Evolutionary conservation across 805 yeast genomes (phyloP).

Genomic region (Metschnikowia borealis): DNA sequence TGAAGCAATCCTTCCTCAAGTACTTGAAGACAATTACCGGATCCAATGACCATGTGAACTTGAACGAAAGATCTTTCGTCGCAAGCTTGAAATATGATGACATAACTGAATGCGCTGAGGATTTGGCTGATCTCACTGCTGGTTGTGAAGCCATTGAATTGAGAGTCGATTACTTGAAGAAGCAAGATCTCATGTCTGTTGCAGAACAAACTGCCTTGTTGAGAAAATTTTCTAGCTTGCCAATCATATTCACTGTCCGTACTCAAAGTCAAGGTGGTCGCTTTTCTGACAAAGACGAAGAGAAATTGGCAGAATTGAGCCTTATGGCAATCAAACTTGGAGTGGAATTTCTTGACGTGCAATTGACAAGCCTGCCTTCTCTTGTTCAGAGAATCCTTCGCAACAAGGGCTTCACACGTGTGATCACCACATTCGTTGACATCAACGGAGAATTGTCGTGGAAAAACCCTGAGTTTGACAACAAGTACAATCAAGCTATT

Average conservation of each 20-base stretch:
- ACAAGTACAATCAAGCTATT: conserved; percentile 63
- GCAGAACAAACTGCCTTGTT: conserved; percentile 69
- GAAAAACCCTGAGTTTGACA: conserved; percentile 71
- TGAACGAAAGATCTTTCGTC: conserved; percentile 53
- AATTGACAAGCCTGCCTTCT: conserved; percentile 61
- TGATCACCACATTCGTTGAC: conserved; percentile 85
- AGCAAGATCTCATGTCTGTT: conserved; percentile 51
- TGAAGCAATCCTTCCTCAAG: conserved; percentile 55
- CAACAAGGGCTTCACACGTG: conserved; percentile 55
- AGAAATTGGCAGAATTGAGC: conserved; percentile 47
- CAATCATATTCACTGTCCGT: conserved; percentile 78
- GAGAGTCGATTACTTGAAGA: conserved; percentile 66
- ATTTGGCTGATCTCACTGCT: conserved; percentile 49
- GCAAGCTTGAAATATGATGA: conserved; percentile 71
- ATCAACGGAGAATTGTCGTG: conserved; percentile 58
- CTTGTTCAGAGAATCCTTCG: conserved; percentile 50
- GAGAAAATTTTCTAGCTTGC: conserved; percentile 61
- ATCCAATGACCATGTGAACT: conserved; percentile 3
- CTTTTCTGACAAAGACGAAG: conserved; percentile 58
- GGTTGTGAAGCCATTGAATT: conserved; percentile 85
- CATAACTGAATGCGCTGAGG: conserved; percentile 40
- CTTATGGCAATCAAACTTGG: conserved; percentile 70
- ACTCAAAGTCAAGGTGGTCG: conserved; percentile 78
- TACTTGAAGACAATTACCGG: conserved; percentile 67
- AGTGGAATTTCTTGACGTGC: conserved; percentile 76